A percentile compares a stretch with the other conserved stretches of the same genome.
These are phyloP conservation scores for Priceomyces medius DNA, from an alignment of 805 yeast species.

Conservation along the genomic window DNA sequence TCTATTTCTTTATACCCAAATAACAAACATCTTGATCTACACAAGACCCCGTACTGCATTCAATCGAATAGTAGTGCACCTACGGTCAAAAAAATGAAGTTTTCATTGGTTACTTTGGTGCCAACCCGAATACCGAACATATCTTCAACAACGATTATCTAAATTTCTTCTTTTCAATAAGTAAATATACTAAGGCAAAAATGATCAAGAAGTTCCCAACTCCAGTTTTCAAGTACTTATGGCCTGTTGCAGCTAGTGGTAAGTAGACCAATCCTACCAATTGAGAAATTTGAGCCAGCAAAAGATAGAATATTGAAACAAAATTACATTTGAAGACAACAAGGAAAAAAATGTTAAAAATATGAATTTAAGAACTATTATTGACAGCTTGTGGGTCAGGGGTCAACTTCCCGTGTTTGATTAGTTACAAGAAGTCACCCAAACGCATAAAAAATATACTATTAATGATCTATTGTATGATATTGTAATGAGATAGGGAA, in stretches of 20 bases:
- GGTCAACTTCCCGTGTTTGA: too few species aligned
- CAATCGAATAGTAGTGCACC: slow-evolving; percentile 6
- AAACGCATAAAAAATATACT: too few species aligned
- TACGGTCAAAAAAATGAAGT: slow-evolving; percentile 1
- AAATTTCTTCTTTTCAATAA: slow-evolving; percentile 4
- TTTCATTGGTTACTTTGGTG: slow-evolving; percentile 11
- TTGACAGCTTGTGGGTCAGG: too few species aligned
- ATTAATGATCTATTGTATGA: too few species aligned
- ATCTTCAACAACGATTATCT: slow-evolving; percentile 1
- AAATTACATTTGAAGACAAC: too few species aligned
- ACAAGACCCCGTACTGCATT: too few species aligned
- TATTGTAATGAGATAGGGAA: too few species aligned
- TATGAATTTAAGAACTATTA: too few species aligned
- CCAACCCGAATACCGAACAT: slow-evolving; percentile 14
- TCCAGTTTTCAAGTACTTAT: slow-evolving; percentile 65
- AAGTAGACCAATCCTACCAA: slow-evolving; percentile 28
- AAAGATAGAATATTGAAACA: not conserved
- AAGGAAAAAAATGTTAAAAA: too few species aligned
- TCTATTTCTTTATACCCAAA: too few species aligned
- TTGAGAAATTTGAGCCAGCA: not conserved
- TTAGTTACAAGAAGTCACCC: too few species aligned
- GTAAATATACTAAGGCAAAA: slow-evolving; percentile 5
- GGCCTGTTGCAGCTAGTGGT: slow-evolving; percentile 91
- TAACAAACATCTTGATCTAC: too few species aligned
- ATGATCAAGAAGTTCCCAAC: slow-evolving; percentile 47